Evolutionary conservation across 208 protist species (phyloP).

Genomic region (Wallacemonas sp.): DNA sequence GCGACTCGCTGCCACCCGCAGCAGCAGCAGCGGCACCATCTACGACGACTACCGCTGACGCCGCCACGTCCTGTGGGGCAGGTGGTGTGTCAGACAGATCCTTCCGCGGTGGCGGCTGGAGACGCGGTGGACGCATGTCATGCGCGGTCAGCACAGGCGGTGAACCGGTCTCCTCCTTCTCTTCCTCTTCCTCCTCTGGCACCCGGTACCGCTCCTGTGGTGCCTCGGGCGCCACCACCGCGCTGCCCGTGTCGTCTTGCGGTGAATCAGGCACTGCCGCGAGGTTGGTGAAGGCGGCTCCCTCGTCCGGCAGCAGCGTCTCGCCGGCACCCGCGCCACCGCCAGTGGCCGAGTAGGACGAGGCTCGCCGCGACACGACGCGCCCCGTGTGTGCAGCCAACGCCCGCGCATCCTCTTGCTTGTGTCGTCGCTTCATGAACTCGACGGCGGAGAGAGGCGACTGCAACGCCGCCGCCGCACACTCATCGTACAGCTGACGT

Average conservation of each 20-base stretch:
- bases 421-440: constrained; percentile 8
- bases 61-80: no score
- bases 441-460: constrained; percentile 1
- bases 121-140: background rate
- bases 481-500: constrained; percentile 6
- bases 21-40: no score
- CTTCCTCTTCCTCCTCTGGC: background rate
- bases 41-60: no score
- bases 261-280: background rate
- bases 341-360: no score
- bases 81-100: no score
- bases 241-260: background rate
- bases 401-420: background rate
- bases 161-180: no score
- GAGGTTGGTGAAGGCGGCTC: constrained; percentile 5
- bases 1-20: no score
- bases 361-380: no score
- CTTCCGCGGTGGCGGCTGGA: background rate
- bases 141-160: constrained; percentile 5
- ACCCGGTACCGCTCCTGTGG: no score
- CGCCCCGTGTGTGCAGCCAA: background rate
- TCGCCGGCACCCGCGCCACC: no score
- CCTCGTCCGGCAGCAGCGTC: no score
- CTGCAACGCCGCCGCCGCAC: background rate
- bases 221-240: no score